These are phyloP conservation scores for Sporothrix schenckii DNA, from an alignment of 2,329 filamentous ascomycete genomes.

Conservation along the genomic window DNA sequence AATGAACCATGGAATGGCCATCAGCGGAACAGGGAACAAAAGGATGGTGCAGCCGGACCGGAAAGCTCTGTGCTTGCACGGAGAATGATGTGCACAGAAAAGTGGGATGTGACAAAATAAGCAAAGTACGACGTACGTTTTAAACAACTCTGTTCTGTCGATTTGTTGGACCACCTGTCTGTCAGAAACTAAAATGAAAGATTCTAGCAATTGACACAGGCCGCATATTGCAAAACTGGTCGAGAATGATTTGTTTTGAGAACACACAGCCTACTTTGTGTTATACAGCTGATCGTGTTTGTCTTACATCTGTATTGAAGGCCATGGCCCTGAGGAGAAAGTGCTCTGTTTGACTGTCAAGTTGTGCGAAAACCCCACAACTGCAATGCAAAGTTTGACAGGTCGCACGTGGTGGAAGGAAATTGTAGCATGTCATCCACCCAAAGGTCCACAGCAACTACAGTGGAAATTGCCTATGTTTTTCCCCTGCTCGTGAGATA, in stretches of 20 bases:
- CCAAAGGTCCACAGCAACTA: not conserved
- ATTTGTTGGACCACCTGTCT: not conserved
- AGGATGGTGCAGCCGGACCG: constrained; percentile 13
- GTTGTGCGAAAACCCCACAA: too few species aligned
- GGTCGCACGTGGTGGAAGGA: not conserved
- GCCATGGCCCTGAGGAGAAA: too few species aligned
- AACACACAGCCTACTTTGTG: too few species aligned
- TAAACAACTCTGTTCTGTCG: not conserved
- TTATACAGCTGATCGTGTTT: too few species aligned
- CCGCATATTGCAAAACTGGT: too few species aligned
- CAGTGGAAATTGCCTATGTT: not conserved
- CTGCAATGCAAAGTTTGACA: not conserved
- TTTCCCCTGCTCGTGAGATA: constrained; percentile 2
- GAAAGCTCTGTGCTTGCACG: not conserved
- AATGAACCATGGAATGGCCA: constrained; percentile 6
- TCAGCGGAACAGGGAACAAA: not conserved
- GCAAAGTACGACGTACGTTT: not conserved
- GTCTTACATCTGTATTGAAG: too few species aligned
- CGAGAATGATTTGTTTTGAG: too few species aligned
- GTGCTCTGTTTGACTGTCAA: too few species aligned
- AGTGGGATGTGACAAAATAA: not conserved
- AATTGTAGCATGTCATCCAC: not conserved
- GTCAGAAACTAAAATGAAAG: too few species aligned
- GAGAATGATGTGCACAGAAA: not conserved
- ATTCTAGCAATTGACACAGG: too few species aligned